Evolutionary conservation across 352 stramenopile genomes (phyloP), one percentile per base, ranked within the genome.

Genomic region (Globisporangium viniferum): DNA sequence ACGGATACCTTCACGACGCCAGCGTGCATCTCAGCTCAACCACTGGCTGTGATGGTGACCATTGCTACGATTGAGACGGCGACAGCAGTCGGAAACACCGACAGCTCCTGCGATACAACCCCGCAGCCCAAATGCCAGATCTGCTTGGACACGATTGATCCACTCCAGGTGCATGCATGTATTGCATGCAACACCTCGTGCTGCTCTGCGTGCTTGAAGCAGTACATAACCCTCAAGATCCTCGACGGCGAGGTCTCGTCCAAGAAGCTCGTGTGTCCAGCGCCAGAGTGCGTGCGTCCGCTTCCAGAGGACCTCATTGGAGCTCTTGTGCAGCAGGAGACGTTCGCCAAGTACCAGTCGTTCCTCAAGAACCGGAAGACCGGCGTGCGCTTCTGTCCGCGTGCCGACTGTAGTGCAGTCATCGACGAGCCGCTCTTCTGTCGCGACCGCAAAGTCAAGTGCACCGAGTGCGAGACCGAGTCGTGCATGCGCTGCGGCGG

Each of bases 151-250:
- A 77, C 73, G 35, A 68, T 91, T 59, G 80, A 89, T 24, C 67
- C 71, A 5, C 41, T 78, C 15, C 74, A 86, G 36, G 59, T 71
- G 3, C 80, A 91, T 49, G 74, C 74, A 51, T 93, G 85, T 56
- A 24, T 67, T 10, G 62, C 66, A 20, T 93, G 85, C 67, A 62
- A 59, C 58, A 68, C 66, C 24, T 71, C 74, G 5, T 91, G 88
- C 72, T 93, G 85, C 56, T 64, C 66, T 27, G 83, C 72, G 49
- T 93, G 85, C 74, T 84, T 81, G 54, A 77, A 81, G 54, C 87
- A 77, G 80, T 93, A 92, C 70, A 80, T 93, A 35, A 76, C 89
- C 64, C 86, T 81, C 73, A 93, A 93, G 73, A 82, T 93, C 59
- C 67, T 83, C 39, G 85, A 93, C 60, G 85, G 85, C 29, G 83